Base-by-base conservation (phyloP, 768 basidiomycete genomes). In the Amanita rimosa region DNA sequence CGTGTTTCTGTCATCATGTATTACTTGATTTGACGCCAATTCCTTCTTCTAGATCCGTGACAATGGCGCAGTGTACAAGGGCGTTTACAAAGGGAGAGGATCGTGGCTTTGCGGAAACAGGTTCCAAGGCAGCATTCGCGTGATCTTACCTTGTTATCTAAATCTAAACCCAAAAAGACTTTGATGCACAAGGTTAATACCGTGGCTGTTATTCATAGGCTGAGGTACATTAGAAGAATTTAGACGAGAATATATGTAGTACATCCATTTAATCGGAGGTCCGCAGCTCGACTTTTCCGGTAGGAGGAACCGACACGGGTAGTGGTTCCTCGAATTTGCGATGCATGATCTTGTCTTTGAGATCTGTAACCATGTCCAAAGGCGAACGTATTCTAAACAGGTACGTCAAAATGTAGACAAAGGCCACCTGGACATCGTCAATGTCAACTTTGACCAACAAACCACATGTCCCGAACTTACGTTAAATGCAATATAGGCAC, bases 31-130 rank as follows among this genome's bases (percentile, higher is more conserved):
- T 26, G 52, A 16, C 48, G 44, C 38, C 9, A 36, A 41, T 44
- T 14, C 29, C 34, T 35, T 44, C 24, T 52, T 44, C 41, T 55
- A 90, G 86, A 39, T 91, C 89, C n/a, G 85, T 90, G 31, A 94
- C 93, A 31, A 96, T 96, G 93, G 93, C 92, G 1, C 86, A 92
- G 56, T 95, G 92, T 63, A 87, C 86, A 11, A 81, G 85, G 41
- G 75, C 91, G 16, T 95, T 94, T 60, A 83, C 85, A 53, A 82
- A 83, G 61, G 81, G 78, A 27, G 81, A 85, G 68, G 70, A 76
- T 57, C 73, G 76, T 57, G 76, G 73, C 41, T 74, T 79, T 55
- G 68, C 69, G 45, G 70, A 73, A 37, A 61, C 68, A 34, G 71
- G 52, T 61, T 70, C 64, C 29, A 68, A 71, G 57, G 67, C 69